Evolutionary conservation across 495 filamentous ascomycete genomes (phyloP), one percentile per base, ranked within the genome.

Genomic region (Neurospora intermedia): DNA sequence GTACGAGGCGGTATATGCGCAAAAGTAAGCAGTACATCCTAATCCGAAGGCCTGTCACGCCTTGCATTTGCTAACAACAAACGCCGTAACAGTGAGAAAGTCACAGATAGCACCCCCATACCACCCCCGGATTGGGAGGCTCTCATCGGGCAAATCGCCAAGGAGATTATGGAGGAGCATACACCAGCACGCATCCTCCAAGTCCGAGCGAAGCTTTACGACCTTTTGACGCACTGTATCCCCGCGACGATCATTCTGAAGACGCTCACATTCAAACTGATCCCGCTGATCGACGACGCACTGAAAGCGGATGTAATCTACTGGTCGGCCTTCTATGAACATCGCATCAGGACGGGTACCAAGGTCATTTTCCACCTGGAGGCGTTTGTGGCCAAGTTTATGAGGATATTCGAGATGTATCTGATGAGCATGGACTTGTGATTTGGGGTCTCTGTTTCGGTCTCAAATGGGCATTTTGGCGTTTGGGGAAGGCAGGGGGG

Each of bases 311-410:
- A 98, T 6, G 91, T 99, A 6, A 93, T 99, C 77, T 92, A 91
- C 80, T 98, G 95, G 94, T 91, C 93, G 35, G 96, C 96, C 0
- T 98, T 98, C 76, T 99, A 96, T 78, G 96, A 99, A 81, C 96
- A 98, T 81, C 88, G 96, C 74, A 92, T 98, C 80, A 91, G 91
- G 75, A 88, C 92, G 74, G 96, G 96, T 46, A 95, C 84, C 83
- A 99, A 99, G 88, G 91, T 94, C 35, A 98, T 99, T 69, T 99
- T 99, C 81, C 96, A 99, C 76, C 87, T 99, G 0, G 96, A 99
- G 84, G 96, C 96, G 31, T 99, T 98, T 83, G 95, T 99, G 43
- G 95, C 96, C 40, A 97, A 97, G 84, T 95, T 97, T 80, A 98
- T 99, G 94, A 88, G 95, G 75, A 90, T 99, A 71, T 88, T 95